Base-by-base conservation (phyloP, 345 rosid genomes). In the Noccaea bulbosa region DNA sequence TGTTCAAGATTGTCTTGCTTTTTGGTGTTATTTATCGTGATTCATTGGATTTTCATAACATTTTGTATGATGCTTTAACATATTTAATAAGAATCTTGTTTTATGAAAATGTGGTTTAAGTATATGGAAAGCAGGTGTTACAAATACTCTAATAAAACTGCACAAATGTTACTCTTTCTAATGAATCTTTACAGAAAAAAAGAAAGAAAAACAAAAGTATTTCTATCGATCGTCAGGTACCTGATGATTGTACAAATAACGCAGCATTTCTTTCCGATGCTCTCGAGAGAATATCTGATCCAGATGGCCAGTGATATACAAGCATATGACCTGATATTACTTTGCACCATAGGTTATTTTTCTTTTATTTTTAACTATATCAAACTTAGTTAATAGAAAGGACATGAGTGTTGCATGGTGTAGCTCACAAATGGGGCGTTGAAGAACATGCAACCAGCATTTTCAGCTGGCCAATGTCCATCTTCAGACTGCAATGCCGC, bases 381-480 rank as follows among this genome's bases (percentile, higher is more conserved):
- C 1, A 11, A 12, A 51, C 14, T 51, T 24, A 22, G 2, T 50
- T 3, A 15, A 24, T 27, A 27, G 30, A 3, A 20, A 20, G 22
- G 22, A 20, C 22, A 20, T 20, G 22, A 20, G 22, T 20, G 22
- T 20, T 20, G 22, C 22, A 20, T 20, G 22, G 22, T 20, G 22
- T 49, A 41, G 6, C 65, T 73, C 4, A 83, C 85, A 75, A 79
- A 48, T 1, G 84, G 91, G 8, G 88, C 85, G 11, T 76, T 70
- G 47, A 84, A 83, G 68, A 84, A 86, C 71, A 76, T 59, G 5
- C 82, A 82, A 11, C 91, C 88, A 11, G 85, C 77, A 34, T 69
- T 73, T 41, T 69, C 81, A 8, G 78, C 60, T 3, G 78, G 78
- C 81, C 81, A 78, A 16, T 78, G 71, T 37, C 81, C 78, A 73